phyloP scores from a whole-genome alignment of 176 grass and related monocot genomes.

The Aegilops bicornis region DNA sequence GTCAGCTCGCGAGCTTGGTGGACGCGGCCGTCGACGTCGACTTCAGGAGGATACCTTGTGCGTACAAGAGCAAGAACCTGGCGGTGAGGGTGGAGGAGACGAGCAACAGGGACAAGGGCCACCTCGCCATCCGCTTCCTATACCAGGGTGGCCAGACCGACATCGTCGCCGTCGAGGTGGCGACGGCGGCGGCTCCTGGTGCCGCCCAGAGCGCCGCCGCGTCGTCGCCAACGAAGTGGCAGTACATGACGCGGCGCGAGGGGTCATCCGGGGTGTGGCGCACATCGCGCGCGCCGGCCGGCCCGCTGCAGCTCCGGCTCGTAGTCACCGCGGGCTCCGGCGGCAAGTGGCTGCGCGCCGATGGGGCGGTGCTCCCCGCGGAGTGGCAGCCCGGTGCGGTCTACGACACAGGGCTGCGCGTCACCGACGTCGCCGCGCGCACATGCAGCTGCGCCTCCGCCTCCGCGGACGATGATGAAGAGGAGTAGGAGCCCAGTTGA shows the following conservation, averaged over 20 bases:
- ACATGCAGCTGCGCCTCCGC: not conserved
- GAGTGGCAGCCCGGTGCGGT: conserved; percentile 45
- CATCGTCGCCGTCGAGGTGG: conserved; percentile 60
- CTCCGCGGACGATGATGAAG: too few relatives aligned
- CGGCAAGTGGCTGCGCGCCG: conserved; percentile 53
- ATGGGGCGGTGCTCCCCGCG: conserved; percentile 41
- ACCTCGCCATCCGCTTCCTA: conserved; percentile 49
- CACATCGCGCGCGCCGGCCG: conserved; percentile 23
- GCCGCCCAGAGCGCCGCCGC: not conserved
- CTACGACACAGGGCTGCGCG: conserved; percentile 40
- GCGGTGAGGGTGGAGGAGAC: conserved; percentile 43
- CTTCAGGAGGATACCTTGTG: conserved; percentile 55
- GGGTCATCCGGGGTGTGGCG: conserved; percentile 24
- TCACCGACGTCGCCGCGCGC: conserved; percentile 47
- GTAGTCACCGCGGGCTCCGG: conserved; percentile 55
- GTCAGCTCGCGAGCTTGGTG: not conserved
- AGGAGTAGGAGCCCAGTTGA: too few relatives aligned
- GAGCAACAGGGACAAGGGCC: conserved; percentile 19
- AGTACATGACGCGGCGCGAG: conserved; percentile 30
- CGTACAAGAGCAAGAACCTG: conserved; percentile 43
- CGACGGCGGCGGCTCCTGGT: not conserved
- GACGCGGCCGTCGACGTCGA: conserved; percentile 5
- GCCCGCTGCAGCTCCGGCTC: conserved; percentile 47
- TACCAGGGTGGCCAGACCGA: conserved; percentile 71
- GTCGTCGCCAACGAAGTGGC: conserved; percentile 6